phyloP scores from a whole-genome alignment of 345 rosid species.

The Citrus hindsii region DNA sequence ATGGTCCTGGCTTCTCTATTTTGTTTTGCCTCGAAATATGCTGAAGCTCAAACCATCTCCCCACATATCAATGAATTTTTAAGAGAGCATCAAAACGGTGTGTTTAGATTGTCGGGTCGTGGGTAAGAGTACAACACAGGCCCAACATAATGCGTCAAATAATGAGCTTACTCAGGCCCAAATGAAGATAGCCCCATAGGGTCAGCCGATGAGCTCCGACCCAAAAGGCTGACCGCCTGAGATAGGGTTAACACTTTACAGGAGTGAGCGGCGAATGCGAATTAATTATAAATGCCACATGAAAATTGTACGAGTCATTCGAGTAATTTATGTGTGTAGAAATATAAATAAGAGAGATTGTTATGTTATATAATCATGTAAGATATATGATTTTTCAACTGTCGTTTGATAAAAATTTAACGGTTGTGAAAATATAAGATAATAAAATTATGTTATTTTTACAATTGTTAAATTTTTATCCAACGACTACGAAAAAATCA shows the following conservation, averaged over 20 bases:
- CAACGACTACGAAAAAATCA: fast-evolving
- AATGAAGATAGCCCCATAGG: background rate
- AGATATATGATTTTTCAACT: no score
- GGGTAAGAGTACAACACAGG: background rate
- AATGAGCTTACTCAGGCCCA: background rate
- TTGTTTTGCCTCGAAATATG: conserved; percentile 4
- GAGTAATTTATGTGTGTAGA: no score
- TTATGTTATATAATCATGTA: no score
- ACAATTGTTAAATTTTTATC: no score
- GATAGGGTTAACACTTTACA: background rate
- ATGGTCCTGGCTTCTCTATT: conserved; percentile 8
- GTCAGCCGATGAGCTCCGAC: background rate
- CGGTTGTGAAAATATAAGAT: fast-evolving
- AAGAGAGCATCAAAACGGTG: background rate
- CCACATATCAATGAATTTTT: background rate
- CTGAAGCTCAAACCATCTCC: background rate
- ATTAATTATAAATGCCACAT: no score
- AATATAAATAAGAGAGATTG: no score
- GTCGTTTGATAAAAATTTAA: no score
- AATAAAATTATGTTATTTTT: no score
- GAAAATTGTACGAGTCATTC: no score
- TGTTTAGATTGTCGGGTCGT: background rate
- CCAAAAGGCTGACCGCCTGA: background rate
- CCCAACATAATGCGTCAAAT: background rate
- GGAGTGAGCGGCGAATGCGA: no score